Evolutionary conservation across 257 asterid species (phyloP), one percentile per base, ranked within the genome.

Genomic region (Verbena officinalis): DNA sequence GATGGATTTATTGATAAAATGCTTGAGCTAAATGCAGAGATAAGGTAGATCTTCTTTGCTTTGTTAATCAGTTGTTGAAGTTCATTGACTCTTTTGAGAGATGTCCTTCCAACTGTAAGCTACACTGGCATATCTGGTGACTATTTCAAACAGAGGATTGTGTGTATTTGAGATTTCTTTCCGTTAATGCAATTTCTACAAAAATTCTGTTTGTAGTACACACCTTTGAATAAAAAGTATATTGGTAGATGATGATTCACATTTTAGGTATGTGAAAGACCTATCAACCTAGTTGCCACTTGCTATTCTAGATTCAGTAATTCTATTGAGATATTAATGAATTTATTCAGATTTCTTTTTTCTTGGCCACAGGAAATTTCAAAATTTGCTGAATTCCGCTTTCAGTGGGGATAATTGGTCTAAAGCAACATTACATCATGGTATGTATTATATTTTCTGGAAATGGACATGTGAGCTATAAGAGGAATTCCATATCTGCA

Each of bases 1-100:
- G 96, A 89, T 66, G 85, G 70, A 23, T 89, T 89, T 61, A 81
- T 89, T n/a, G 67, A 27, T 52, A 59, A 80, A 75, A 89, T 89
- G 97, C 64, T 84, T 16, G 86, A 79, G 72, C 79, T 89, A 59
- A 85, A 92, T 75, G 83, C 79, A 56, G 57, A 63, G 62, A 83
- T 89, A 77, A 82, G 97, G 97, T 87, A 63, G 44, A 48, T 70
- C 48, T 50, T 70, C 48, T 67, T 59, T 64, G 33, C 44, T 46
- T 19, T n/a, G 64, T 59, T 53, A 20, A 38, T 55, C 34, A 42
- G 9, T 57, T 17, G 15, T 38, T 57, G 38, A 40, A 36, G 20
- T 60, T 43, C 5, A 33, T 38, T 60, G 14, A 15, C 44, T 33
- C 27, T 40, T 22, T 7, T 2, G 16, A 24, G 55, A 33, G 33